phyloP scores from a whole-genome alignment of 345 rosid species.

The Citrus mangshanensis region DNA sequence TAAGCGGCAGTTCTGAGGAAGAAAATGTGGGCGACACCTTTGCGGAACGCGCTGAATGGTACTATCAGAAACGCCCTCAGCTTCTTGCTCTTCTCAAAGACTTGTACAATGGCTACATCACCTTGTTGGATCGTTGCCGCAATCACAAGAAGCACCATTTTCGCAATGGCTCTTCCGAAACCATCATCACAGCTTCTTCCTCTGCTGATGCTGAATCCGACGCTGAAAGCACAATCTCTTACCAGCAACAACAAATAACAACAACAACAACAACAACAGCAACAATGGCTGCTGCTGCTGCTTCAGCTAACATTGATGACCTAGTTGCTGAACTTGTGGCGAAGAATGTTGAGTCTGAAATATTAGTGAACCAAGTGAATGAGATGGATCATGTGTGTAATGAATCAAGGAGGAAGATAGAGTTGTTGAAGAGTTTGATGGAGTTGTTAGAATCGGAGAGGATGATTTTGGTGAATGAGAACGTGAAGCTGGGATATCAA shows the following conservation, averaged over 20 bases:
- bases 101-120: slow-evolving; percentile 53
- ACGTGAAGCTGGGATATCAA: slow-evolving; percentile 43
- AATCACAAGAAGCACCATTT: slow-evolving; percentile 3
- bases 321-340: slow-evolving; percentile 48
- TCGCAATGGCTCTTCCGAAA: background rate
- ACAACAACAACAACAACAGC: background rate
- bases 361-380: slow-evolving; percentile 37
- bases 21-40: slow-evolving; percentile 48
- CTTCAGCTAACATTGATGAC: slow-evolving; percentile 21
- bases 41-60: slow-evolving; percentile 66
- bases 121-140: slow-evolving; percentile 42
- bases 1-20: slow-evolving; percentile 20
- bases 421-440: slow-evolving; percentile 55
- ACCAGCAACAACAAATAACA: slow-evolving; percentile 24
- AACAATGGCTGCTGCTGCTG: background rate
- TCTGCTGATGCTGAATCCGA: slow-evolving; percentile 30
- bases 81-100: slow-evolving; percentile 57
- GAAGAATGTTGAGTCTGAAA: slow-evolving; percentile 49
- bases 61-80: slow-evolving; percentile 63
- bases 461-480: slow-evolving; percentile 50
- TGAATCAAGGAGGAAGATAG: slow-evolving; percentile 48
- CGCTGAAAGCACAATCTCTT: slow-evolving; percentile 44
- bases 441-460: slow-evolving; percentile 73
- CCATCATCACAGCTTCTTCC: background rate
- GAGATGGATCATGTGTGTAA: slow-evolving; percentile 31